Conservation (phyloP, 257 asterid genomes). For the Nicotiana tomentosiformis region DNA sequence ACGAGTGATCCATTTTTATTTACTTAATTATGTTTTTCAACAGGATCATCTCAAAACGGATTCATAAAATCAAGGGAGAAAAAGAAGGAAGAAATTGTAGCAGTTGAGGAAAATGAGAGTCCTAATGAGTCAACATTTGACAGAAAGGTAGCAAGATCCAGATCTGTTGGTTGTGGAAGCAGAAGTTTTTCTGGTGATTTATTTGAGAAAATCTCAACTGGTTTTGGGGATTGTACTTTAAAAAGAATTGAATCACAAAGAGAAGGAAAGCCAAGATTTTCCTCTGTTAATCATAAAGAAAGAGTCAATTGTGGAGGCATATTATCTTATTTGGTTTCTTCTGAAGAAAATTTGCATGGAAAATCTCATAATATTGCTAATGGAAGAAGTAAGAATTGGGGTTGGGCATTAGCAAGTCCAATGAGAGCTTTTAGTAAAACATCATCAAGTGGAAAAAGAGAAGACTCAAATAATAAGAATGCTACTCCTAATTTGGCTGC, state of each 20-base stretch:
- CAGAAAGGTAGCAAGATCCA: constrained; percentile 85
- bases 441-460: constrained; percentile 45
- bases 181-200: constrained; percentile 95
- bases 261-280: constrained; percentile 71
- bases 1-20: neutral
- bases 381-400: constrained; percentile 93
- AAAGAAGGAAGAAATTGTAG: constrained; percentile 45
- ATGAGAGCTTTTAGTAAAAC: constrained; percentile 84
- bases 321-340: constrained; percentile 53
- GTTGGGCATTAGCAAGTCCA: constrained; percentile 97
- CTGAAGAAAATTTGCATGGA: constrained; percentile 49
- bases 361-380: constrained; percentile 40
- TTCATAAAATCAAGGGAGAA: constrained; percentile 36
- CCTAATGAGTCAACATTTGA: constrained; percentile 50
- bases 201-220: constrained; percentile 90
- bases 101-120: constrained; percentile 61
- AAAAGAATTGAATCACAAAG: constrained; percentile 91
- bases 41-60: constrained; percentile 16
- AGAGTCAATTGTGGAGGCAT: constrained; percentile 92
- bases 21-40: neutral
- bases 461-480: constrained; percentile 42
- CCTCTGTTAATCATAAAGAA: constrained; percentile 39
- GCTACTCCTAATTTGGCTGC: constrained; percentile 69
- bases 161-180: constrained; percentile 99
- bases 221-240: constrained; percentile 94